Evolutionary conservation across 805 yeast genomes (phyloP).

Genomic region (Hanseniaspora meyeri): DNA sequence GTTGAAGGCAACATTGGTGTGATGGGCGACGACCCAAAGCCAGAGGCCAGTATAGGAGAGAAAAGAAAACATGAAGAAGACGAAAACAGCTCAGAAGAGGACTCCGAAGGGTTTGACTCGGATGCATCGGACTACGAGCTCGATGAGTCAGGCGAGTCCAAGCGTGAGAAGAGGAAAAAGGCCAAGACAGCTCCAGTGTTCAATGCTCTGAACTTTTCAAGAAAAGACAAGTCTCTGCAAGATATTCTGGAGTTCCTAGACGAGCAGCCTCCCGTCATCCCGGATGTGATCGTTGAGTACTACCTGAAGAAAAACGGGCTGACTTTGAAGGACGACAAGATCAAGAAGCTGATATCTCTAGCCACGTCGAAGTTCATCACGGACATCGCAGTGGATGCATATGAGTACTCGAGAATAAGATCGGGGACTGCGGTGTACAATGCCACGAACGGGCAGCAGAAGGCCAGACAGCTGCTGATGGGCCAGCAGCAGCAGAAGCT

Average conservation of each 20-base stretch:
- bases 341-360: conserved; percentile 73
- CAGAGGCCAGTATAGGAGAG: conserved; percentile 17
- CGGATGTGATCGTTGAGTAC: conserved; percentile 92
- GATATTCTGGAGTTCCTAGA: conserved; percentile 84
- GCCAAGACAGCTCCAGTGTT: conserved; percentile 28
- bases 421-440: conserved; percentile 79
- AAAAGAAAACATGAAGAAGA: conserved; percentile 16
- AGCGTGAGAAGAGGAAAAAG: conserved; percentile 22
- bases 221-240: conserved; percentile 69
- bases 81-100: conserved; percentile 16
- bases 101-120: conserved; percentile 15
- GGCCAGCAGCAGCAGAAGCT: conserved; percentile 43
- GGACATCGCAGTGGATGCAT: conserved; percentile 93
- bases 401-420: conserved; percentile 85
- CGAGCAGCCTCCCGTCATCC: conserved; percentile 88
- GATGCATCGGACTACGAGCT: conserved; percentile 13
- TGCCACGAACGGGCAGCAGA: conserved; percentile 71
- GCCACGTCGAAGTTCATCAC: conserved; percentile 93
- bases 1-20: conserved; percentile 25
- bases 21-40: neutral
- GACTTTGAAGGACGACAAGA: conserved; percentile 61
- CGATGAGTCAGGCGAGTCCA: conserved; percentile 8
- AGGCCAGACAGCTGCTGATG: conserved; percentile 66
- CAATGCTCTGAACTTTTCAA: conserved; percentile 53
- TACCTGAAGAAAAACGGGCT: conserved; percentile 78